phyloP scores from a whole-genome alignment of 2,329 filamentous ascomycete genomes.

The Reticulascus tulasneorum region DNA sequence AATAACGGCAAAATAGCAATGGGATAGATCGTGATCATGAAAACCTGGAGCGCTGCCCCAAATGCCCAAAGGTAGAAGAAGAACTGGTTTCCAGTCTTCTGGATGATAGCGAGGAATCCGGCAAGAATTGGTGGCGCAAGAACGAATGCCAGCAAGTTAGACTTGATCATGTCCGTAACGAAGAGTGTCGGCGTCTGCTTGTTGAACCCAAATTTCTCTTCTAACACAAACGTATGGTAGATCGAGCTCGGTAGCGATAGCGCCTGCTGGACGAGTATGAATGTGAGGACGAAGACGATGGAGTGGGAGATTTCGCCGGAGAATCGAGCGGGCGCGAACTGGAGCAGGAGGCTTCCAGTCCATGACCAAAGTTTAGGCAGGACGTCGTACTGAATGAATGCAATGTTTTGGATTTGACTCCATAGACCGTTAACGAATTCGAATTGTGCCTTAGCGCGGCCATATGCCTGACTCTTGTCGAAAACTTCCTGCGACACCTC shows the following conservation, averaged over 20 bases:
- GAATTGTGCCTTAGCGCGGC: constrained; percentile 92
- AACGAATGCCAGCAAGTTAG: constrained; percentile 73
- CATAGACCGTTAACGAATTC: constrained; percentile 76
- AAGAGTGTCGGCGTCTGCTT: constrained; percentile 92
- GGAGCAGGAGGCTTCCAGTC: constrained; percentile 69
- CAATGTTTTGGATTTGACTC: constrained; percentile 82
- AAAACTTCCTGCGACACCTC: constrained; percentile 88
- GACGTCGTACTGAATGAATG: constrained; percentile 85
- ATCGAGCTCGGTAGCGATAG: constrained; percentile 77
- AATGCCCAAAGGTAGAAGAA: constrained; percentile 99
- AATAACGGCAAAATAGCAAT: constrained; percentile 92
- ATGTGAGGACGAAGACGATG: constrained; percentile 84
- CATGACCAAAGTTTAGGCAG: constrained; percentile 87
- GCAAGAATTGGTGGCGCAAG: constrained; percentile 85
- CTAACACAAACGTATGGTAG: constrained; percentile 93
- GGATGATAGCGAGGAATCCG: constrained; percentile 88
- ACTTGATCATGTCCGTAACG: constrained; percentile 87
- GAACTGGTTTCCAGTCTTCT: constrained; percentile 89
- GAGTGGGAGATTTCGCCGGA: constrained; percentile 91
- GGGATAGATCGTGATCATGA: constrained; percentile 94
- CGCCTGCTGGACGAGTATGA: constrained; percentile 76
- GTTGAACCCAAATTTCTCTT: constrained; percentile 98
- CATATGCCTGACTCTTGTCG: constrained; percentile 94
- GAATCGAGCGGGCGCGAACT: constrained; percentile 73
- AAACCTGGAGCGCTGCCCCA: constrained; percentile 81